These are phyloP conservation scores for Sphenostylis stenocarpa DNA, from an alignment of 306 rosid genomes.

Conservation along the genomic window DNA sequence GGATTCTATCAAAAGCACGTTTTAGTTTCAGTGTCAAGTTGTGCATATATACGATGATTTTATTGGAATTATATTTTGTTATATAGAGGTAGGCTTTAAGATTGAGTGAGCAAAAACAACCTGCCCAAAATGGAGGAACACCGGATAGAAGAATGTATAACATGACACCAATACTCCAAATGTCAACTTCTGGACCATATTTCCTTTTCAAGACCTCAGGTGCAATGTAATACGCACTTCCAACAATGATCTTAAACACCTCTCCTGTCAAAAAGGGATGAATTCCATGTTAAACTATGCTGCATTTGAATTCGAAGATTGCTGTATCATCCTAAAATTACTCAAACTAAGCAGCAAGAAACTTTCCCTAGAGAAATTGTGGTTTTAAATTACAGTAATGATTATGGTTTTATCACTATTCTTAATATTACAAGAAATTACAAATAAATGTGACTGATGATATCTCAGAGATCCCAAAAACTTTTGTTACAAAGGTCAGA, in stretches of 20 bases:
- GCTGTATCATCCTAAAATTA: neutral
- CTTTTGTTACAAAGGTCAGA: no score
- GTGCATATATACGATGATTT: neutral
- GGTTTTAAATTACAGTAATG: neutral
- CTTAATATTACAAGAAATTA: no score
- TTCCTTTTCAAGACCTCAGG: constrained; percentile 92
- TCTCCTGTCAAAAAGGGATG: constrained; percentile 56
- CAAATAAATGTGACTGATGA: neutral
- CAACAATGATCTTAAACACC: constrained; percentile 79
- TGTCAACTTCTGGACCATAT: constrained; percentile 95
- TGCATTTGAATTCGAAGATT: neutral
- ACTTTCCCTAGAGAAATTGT: no score
- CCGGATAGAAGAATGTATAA: constrained; percentile 85
- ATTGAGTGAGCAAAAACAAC: constrained; percentile 27
- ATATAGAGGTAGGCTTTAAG: neutral
- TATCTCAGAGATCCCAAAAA: no score
- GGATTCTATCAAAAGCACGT: constrained; percentile 60
- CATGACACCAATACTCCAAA: constrained; percentile 99
- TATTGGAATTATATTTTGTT: neutral
- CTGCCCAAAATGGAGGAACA: constrained; percentile 98
- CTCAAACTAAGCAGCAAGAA: no score
- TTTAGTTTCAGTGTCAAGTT: constrained; percentile 29
- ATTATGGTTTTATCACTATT: neutral
- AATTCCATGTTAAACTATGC: neutral
- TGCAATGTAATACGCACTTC: constrained; percentile 94